phyloP scores from a whole-genome alignment of 345 rosid species.

The Cochlearia excelsa region DNA sequence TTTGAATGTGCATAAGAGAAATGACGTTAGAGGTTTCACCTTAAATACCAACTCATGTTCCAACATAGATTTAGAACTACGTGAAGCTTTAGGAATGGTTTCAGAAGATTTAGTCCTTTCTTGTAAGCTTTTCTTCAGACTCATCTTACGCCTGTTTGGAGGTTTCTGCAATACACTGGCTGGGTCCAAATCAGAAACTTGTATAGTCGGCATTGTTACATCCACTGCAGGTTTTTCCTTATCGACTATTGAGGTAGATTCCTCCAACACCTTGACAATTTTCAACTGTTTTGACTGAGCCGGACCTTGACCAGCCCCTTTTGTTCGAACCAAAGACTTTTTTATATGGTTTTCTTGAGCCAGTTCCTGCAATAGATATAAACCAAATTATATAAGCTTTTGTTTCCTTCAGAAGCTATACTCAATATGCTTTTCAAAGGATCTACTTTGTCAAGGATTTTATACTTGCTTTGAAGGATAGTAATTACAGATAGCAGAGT shows the following conservation, averaged over 20 bases:
- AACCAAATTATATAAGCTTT: constrained; percentile 14
- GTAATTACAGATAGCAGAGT: constrained; percentile 16
- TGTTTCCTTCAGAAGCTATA: constrained; percentile 17
- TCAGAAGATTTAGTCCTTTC: constrained; percentile 46
- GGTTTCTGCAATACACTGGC: constrained; percentile 40
- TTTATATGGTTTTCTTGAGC: constrained; percentile 42
- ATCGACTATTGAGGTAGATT: constrained; percentile 38
- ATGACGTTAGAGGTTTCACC: constrained; percentile 29
- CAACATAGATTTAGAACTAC: constrained; percentile 37
- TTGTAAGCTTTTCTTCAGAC: constrained; percentile 44
- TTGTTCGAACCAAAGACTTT: constrained; percentile 39
- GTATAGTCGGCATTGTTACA: constrained; percentile 37
- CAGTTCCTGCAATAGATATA: constrained; percentile 41
- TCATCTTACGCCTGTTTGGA: constrained; percentile 65
- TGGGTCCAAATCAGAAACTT: constrained; percentile 46
- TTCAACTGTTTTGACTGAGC: constrained; percentile 50
- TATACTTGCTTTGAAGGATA: constrained; percentile 7
- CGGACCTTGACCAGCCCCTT: constrained; percentile 43
- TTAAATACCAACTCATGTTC: constrained; percentile 40
- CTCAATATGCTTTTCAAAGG: not conserved
- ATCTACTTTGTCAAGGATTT: constrained; percentile 4
- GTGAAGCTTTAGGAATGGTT: constrained; percentile 39
- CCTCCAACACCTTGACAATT: constrained; percentile 41
- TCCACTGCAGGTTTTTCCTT: constrained; percentile 42
- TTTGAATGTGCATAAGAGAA: constrained; percentile 41